A percentile compares a stretch with the other conserved stretches of the same genome.
Conservation (phyloP, 164 flowering plant species). For the Dillenia turbinata region DNA sequence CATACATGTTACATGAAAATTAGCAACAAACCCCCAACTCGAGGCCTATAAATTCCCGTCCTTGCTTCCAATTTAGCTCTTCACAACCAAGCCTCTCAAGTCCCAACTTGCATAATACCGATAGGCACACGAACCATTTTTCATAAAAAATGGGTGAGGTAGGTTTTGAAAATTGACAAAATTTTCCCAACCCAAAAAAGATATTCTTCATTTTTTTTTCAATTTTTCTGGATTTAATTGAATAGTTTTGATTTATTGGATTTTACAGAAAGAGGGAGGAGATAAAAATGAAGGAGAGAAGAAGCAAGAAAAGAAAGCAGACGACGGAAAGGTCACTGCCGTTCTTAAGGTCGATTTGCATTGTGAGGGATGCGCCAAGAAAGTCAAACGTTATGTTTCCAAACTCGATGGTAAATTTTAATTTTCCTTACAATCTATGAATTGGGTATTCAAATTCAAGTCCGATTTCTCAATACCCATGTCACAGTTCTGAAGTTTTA, state of each 20-base stretch:
- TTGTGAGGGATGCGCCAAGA: constrained; percentile 87
- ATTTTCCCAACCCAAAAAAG: too few relatives aligned
- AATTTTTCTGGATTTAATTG: too few relatives aligned
- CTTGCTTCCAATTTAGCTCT: not conserved
- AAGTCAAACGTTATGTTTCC: constrained; percentile 41
- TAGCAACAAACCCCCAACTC: not conserved
- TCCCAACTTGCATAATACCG: too few relatives aligned
- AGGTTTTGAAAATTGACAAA: not conserved
- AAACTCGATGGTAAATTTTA: constrained; percentile 43
- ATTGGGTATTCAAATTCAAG: too few relatives aligned
- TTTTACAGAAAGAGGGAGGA: constrained; percentile 22
- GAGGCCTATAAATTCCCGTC: not conserved
- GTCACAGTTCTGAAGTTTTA: too few relatives aligned
- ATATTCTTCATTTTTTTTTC: too few relatives aligned
- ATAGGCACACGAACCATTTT: too few relatives aligned
- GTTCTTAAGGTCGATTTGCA: constrained; percentile 82
- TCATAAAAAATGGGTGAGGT: constrained; percentile 9
- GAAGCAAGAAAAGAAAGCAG: constrained; percentile 35
- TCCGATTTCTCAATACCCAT: too few relatives aligned
- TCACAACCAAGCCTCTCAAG: not conserved
- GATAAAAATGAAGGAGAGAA: constrained; percentile 27
- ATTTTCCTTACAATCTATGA: too few relatives aligned
- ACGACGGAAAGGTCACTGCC: constrained; percentile 34
- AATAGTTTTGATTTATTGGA: constrained; percentile 1
- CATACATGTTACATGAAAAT: too few relatives aligned